Percentiles rank a stretch among this genome's conserved stretches.
phyloP scores from a whole-genome alignment of 495 filamentous ascomycete genomes.

The Lichina pygmaea region DNA sequence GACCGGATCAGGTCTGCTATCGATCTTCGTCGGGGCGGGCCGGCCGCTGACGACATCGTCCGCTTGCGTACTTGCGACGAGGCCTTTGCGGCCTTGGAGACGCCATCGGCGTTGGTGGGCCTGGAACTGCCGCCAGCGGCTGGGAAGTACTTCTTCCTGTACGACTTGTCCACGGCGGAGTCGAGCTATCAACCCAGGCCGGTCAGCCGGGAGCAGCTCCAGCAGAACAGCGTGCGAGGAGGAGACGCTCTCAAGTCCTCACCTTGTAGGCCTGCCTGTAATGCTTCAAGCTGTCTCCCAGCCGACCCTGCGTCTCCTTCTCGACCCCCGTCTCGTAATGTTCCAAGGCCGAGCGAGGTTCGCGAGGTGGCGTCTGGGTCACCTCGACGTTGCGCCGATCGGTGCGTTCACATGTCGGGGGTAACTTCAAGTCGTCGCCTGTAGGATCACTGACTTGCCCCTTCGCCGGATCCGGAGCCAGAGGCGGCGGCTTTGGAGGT shows the following conservation, averaged over 20 bases:
- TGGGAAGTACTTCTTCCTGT: slow-evolving; percentile 75
- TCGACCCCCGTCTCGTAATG: slow-evolving; percentile 86
- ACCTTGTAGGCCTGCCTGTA: slow-evolving; percentile 81
- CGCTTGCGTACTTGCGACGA: neutral
- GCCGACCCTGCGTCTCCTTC: slow-evolving; percentile 52
- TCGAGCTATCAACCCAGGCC: slow-evolving; percentile 33
- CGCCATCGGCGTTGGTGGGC: slow-evolving; percentile 2
- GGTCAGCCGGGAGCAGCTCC: slow-evolving; percentile 5
- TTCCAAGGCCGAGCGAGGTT: slow-evolving; percentile 60
- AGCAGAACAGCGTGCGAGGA: neutral
- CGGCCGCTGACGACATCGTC: slow-evolving; percentile 11
- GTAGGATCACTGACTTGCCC: slow-evolving; percentile 13
- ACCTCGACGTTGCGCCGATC: neutral
- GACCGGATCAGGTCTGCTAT: slow-evolving; percentile 44
- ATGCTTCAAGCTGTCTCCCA: slow-evolving; percentile 71
- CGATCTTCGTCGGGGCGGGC: slow-evolving; percentile 27
- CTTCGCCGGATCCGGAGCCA: slow-evolving; percentile 11
- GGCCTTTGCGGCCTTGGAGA: neutral
- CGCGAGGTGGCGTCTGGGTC: slow-evolving; percentile 6
- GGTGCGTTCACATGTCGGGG: too few relatives aligned
- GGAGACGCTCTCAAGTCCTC: slow-evolving; percentile 2
- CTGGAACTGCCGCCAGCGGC: slow-evolving; percentile 28
- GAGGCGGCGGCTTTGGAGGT: slow-evolving; percentile 6
- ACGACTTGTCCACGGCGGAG: slow-evolving; percentile 52
- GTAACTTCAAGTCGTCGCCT: slow-evolving; percentile 4